Base-by-base conservation (phyloP, 2,329 filamentous ascomycete species). In the Aspergillus clavatus region DNA sequence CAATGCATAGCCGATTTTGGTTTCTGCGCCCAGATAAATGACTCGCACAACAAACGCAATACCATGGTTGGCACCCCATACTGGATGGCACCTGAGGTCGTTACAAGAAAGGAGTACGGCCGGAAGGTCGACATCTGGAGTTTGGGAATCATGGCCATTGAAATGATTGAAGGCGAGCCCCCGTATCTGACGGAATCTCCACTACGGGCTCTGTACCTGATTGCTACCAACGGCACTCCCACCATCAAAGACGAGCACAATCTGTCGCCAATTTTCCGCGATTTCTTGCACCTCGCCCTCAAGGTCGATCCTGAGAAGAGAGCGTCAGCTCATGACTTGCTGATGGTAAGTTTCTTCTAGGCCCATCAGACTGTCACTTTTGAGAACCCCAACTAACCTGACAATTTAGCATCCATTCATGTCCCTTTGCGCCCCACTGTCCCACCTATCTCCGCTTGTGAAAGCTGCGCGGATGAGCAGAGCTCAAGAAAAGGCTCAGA, bases 1-100 rank as follows among this genome's bases (percentile, higher is more conserved):
- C 53, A 40, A 36, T 29, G 11, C 48, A 31, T 53, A 95, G 89
- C 91, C 60, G 93, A 98, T 75, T 97, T 98, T 62, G 93, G 93
- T 10, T 98, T 98, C 74, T 97, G 93, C 68, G 93, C 93, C 19
- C 94, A 95, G 63, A 96, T 97, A 71, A 97, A 96, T 63, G 91
- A 97, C 61, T 86, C 86, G 22, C 90, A 96, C 59, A 94, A 90
- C 72, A 97, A 97, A 77, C 86, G 93, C 48, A 97, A 90, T 4
- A 98, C 93, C 11, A 98, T 97, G 93, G 93, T 98, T 36, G 93
- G 93, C 43, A 97, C 93, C 6, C 93, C 93, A 2, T 98, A 98
- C 70, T 98, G 93, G 93, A 98, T 98, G 93, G 93, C 93, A 1
- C 93, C 93, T 3, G 93, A 98, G 70, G 91, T 98, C 18, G 93